Evolutionary conservation across 2,329 filamentous ascomycete species (phyloP), one percentile per base, ranked within the genome.

Genomic region (Plenodomus tracheiphilus): DNA sequence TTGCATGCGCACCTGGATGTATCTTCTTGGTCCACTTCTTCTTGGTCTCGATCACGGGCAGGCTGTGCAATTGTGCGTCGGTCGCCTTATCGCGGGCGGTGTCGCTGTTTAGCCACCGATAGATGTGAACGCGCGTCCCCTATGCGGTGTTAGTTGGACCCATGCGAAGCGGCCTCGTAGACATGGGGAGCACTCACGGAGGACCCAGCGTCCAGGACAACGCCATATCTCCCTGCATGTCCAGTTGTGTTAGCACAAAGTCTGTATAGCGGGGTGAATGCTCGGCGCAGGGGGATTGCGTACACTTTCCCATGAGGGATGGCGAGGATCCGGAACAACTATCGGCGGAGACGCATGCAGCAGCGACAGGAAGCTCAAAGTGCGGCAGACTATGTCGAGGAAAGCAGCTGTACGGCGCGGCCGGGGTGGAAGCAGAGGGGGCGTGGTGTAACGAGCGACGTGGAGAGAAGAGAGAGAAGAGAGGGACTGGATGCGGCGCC

Each of bases 201-300:
- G 74, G 94, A 97, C 62, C 94, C 94, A 71, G 94, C 94, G 81
- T 99, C 94, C 68, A 99, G 84, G 70, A 99, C 92, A 65, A 97
- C 89, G 70, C 92, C 94, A 81, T 95, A 97, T 77, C 79, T 78
- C 79, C 80, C 80, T 82, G 52, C 37, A 53, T 39, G 48, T 54
- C 41, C 36, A 46, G n/a, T 40, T 37, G 49, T 39, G 61, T 69
- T 54, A 72, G 69, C 51, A 44, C 43, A 20, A 20, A 34, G 32
- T 15, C 34, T 25, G 39, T 19, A 39, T 41, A 17, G 48, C 43
- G 42, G 44, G 43, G 40, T 41, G 47, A 42, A 49, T 32, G 46
- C 28, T 22, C 28, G 48, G 45, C 41, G 50, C 49, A 50, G 56
- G 43, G n/a, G 44, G 53, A 45, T 45, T 57, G 62, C 71, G 50